Evolutionary conservation across 306 rosid genomes (phyloP).

Genomic region (Fragaria iinumae): DNA sequence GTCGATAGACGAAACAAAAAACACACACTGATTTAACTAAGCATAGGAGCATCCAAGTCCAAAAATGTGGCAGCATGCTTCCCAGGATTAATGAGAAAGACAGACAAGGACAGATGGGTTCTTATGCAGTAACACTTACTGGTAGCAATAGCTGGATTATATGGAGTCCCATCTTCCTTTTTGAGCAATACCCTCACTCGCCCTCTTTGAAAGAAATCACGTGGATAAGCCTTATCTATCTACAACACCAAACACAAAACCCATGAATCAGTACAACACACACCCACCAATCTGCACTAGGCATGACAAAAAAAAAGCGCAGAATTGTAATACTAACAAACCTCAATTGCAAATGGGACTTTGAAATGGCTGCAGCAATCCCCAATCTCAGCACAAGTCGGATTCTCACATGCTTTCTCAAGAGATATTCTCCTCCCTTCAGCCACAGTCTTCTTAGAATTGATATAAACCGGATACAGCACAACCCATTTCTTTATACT

Average conservation of each 20-base stretch:
- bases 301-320: background rate
- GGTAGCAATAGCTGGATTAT: conserved; percentile 60
- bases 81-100: background rate
- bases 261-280: background rate
- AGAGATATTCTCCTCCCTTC: conserved; percentile 78
- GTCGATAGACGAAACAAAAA: background rate
- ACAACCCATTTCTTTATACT: conserved; percentile 77
- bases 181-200: conserved; percentile 78
- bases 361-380: conserved; percentile 83
- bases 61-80: background rate
- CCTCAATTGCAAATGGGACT: conserved; percentile 78
- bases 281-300: background rate
- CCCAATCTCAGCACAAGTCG: conserved; percentile 77
- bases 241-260: conserved; percentile 23
- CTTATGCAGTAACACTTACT: conserved; percentile 38
- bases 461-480: conserved; percentile 76
- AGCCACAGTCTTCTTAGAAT: conserved; percentile 80
- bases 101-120: background rate
- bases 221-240: conserved; percentile 87
- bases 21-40: background rate
- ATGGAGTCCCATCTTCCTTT: conserved; percentile 72
- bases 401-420: conserved; percentile 73
- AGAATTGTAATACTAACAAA: conserved; percentile 1
- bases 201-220: conserved; percentile 89
- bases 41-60: background rate